Evolutionary conservation across 148 eudicot genomes (phyloP), one percentile per base, ranked within the genome.

Genomic region (Suaeda aralocaspica): DNA sequence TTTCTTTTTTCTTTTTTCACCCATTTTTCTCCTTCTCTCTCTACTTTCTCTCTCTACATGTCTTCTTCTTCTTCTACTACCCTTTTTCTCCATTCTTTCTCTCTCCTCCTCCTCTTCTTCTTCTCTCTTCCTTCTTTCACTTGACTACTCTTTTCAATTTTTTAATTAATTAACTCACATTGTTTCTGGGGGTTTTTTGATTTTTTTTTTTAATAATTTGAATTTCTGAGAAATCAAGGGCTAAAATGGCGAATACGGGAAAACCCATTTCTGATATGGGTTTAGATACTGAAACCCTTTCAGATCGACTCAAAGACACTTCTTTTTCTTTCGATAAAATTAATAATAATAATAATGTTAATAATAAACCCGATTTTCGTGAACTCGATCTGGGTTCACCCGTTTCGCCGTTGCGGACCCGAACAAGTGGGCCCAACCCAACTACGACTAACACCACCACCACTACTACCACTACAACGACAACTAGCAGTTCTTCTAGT

Each of bases 361-460:
- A 61, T 29, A 79, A 86, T 63, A 86, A 86, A 59, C 94, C 96
- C 25, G 91, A 89, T 69, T 83, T 76, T 52, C 62, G 84, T 24
- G 84, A 81, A 59, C 80, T 80, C 67, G 80, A 85, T 82, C 82
- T 79, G 75, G 91, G 88, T 19, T 86, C 93, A 0, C 92, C 96
- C 19, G 77, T 87, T 58, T 87, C 91, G 1, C 89, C 96, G 10
- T 66, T 87, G 2, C 79, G 80, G 9, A 64, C 78, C 45, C 88
- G 81, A 9, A 13, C 79, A 39, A 62, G 67, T 66, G 82, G 80
- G 13, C 71, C 65, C 39, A 22, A 64, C 5, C 64, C 44, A 42
- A 65, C 52, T 55, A 64, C 76, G 6, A 72, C 75, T 22, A 74
- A 72, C 7, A 69, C 72, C 33, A 68, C 85, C 26, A 77, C 81